Evolutionary conservation across 1,284 basidiomycete species (phyloP), one percentile per base, ranked within the genome.

Genomic region (Austroboletus niveus): DNA sequence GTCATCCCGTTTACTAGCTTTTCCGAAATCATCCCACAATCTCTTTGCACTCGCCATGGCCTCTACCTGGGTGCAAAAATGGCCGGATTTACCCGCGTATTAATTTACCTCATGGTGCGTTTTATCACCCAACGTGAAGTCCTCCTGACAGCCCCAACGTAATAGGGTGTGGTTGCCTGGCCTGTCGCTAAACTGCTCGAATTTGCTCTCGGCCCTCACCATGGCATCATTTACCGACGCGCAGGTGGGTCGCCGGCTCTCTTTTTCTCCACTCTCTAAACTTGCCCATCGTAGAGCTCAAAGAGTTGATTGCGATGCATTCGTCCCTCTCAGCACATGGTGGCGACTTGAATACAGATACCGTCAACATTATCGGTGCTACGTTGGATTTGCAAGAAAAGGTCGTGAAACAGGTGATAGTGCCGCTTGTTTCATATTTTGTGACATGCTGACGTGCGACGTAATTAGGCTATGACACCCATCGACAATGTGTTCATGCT

Each of bases 61-160:
- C 79, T 98, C 3, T 87, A 88, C 53, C 85, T 98, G 48, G 95
- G 95, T 30, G 94, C 94, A 1, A 90, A 89, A 60, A 92, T 94
- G 77, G 92, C 92, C 0, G 84, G 86, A 0, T 77, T 92, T 54
- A 90, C 92, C 1, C 81, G 77, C 40, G 67, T 77, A 27, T 69
- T 94, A 41, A 87, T 94, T 45, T 87, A 83, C 66, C 66, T 78
- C 7, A 68, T 93, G 63, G 89, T 88, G 59, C 57, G 81, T 72
- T 14, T 41, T 4, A 24, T 24, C 20, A 12, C 61, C 17, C 12
- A 5, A 27, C 6, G 9, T 39, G 1, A 20, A 15, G 17, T 24
- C 31, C 5, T 29, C 11, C 32, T 48, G 10, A 45, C 14, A 1
- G 12, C 8, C 10, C 9, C 17, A 12, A 50, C 43, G 20, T 31